phyloP scores from a whole-genome alignment of 306 rosid species.

The Begonia fuchsioides region DNA sequence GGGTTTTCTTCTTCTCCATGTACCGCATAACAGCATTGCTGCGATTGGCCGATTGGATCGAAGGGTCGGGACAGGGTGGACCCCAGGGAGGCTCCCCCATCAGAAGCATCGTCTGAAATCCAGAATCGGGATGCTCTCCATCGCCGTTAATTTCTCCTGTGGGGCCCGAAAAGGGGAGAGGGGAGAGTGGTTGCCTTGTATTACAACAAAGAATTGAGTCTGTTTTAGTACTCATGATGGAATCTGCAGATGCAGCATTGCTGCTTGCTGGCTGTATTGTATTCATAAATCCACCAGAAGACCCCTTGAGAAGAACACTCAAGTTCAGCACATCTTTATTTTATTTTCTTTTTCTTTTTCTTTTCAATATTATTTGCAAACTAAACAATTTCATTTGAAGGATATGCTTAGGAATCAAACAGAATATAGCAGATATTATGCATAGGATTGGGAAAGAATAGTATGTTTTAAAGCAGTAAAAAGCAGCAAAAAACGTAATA shows the following conservation, averaged over 20 bases:
- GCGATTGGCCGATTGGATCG: slow-evolving; percentile 62
- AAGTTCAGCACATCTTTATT: too few relatives aligned
- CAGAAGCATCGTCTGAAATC: slow-evolving; percentile 62
- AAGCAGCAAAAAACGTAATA: background rate
- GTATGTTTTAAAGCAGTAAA: background rate
- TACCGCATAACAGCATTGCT: slow-evolving; percentile 82
- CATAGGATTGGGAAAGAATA: too few relatives aligned
- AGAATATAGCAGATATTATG: too few relatives aligned
- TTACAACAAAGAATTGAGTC: slow-evolving; percentile 51
- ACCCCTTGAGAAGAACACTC: slow-evolving; percentile 32
- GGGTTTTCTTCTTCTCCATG: slow-evolving; percentile 81
- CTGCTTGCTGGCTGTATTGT: slow-evolving; percentile 54
- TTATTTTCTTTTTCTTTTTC: too few relatives aligned
- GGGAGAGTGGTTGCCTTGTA: slow-evolving; percentile 45
- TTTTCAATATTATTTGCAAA: too few relatives aligned
- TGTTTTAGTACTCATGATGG: slow-evolving; percentile 60
- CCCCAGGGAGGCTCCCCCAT: slow-evolving; percentile 95
- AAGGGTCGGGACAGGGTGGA: slow-evolving; percentile 55
- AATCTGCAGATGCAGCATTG: slow-evolving; percentile 78
- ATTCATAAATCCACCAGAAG: slow-evolving; percentile 33
- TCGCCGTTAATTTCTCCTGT: slow-evolving; percentile 42
- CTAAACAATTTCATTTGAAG: too few relatives aligned
- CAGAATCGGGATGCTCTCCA: slow-evolving; percentile 79
- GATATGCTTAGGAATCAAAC: too few relatives aligned
- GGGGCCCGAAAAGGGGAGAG: slow-evolving; percentile 64